Evolutionary conservation across 2,329 filamentous ascomycete genomes (phyloP), one percentile per base, ranked within the genome.

Genomic region (Trichophyton rubrum): DNA sequence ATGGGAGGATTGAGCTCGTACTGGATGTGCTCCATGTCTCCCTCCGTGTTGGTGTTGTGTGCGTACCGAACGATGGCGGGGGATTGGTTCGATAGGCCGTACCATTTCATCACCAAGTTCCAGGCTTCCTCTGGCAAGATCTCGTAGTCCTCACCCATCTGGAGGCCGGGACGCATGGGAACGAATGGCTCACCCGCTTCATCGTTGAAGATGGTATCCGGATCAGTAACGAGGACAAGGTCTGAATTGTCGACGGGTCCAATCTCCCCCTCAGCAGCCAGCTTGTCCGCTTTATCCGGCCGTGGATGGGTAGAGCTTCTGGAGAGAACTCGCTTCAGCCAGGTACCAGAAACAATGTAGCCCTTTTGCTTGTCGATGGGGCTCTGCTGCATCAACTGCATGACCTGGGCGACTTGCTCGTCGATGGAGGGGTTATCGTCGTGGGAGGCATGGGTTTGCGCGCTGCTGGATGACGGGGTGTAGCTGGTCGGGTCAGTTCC

Each of bases 241-340:
- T 91, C 87, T 0, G 87, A 85, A 70, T 96, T 96, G 77, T 96
- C 90, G 35, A 97, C 82, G 0, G 89, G 88, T 1, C 90, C 90
- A 60, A 93, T 81, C 3, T 83, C 80, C 5, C 82, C 83, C 61
- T 85, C 80, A 9, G 78, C 70, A 8, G 81, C 80, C n/a, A 79
- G 75, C 64, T 88, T 87, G 62, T 80, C 77, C 43, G 75, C 76
- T 58, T 82, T 80, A 63, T 80, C 78, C 20, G 78, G 79, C 58
- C 79, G 74, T 61, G 82, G 80, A 15, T 78, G 72, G n/a, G 83
- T 81, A 7, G 81, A 79, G 56, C 82, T 82, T 60, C 88, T 79
- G 24, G 87, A 81, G 62, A 86, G 77, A 2, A 93, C 89, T 62
- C 84, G 82, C 61, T 82, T 79, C 38, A 96, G 79, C 93, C 93